phyloP scores from a whole-genome alignment of 2,329 filamentous ascomycete species.

The Calcarisporium arbuscula region DNA sequence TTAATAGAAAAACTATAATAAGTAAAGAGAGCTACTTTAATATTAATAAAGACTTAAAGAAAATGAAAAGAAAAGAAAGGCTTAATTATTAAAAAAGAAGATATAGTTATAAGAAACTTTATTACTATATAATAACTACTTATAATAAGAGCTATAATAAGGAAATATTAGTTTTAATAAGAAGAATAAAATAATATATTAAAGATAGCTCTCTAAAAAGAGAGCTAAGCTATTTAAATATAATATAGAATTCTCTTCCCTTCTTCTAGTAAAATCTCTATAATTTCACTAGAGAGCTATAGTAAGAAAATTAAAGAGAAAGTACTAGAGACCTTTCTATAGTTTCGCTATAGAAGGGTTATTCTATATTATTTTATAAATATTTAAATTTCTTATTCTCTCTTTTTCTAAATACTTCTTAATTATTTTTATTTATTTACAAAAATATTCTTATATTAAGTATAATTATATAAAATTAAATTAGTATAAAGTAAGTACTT shows the following conservation, averaged over 20 bases:
- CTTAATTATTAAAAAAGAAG: background rate
- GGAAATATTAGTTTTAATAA: background rate
- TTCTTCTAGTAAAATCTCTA: no score
- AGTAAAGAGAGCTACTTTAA: no score
- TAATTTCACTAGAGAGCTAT: no score
- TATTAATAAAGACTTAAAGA: slow-evolving; percentile 1
- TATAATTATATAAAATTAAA: background rate
- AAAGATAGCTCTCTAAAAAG: no score
- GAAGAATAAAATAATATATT: background rate
- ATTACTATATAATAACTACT: background rate
- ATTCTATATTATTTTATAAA: no score
- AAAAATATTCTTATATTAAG: background rate
- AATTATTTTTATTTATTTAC: background rate
- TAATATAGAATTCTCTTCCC: no score
- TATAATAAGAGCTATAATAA: background rate
- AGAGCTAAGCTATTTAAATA: no score
- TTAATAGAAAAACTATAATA: no score
- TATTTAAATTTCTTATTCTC: background rate
- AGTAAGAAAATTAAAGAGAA: no score
- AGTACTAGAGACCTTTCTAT: no score
- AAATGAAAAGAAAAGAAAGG: background rate
- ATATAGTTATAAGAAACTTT: background rate
- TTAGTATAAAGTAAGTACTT: background rate
- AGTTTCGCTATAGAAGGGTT: no score
- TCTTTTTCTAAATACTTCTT: background rate